phyloP scores from a whole-genome alignment of 768 basidiomycete species.

The Termitomyces sp. region DNA sequence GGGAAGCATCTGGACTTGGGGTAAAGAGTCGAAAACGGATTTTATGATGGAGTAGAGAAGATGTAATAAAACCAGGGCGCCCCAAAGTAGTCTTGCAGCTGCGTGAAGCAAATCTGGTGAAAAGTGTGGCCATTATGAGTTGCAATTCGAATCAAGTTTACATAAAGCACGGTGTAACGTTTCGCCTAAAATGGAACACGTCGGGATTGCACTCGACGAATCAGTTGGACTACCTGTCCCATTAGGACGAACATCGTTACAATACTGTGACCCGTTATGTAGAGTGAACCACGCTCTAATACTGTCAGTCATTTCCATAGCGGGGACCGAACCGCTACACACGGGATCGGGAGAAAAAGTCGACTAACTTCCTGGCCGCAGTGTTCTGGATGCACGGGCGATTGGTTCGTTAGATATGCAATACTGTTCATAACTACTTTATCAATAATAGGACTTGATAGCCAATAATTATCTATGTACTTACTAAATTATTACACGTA shows the following conservation, averaged over 20 bases:
- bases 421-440: background rate
- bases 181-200: too few species aligned
- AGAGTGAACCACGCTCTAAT: too few species aligned
- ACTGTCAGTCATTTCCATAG: too few species aligned
- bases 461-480: background rate
- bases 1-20: background rate
- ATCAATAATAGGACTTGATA: background rate
- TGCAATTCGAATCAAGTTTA: background rate
- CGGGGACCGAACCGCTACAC: too few species aligned
- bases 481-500: too few species aligned
- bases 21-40: conserved; percentile 6
- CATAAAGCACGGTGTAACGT: too few species aligned
- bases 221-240: too few species aligned
- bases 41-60: background rate
- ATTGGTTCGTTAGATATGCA: background rate
- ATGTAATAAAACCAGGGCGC: background rate
- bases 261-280: too few species aligned
- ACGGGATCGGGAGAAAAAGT: background rate
- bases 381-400: background rate
- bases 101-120: conserved; percentile 1
- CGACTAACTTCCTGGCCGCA: background rate
- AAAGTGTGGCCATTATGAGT: background rate
- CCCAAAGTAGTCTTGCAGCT: background rate
- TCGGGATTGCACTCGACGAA: too few species aligned
- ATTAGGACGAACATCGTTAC: too few species aligned